Percentiles rank a stretch among this genome's conserved stretches.
Conservation (phyloP, 2,329 filamentous ascomycete genomes). For the Drechslerella coelobrocha region DNA sequence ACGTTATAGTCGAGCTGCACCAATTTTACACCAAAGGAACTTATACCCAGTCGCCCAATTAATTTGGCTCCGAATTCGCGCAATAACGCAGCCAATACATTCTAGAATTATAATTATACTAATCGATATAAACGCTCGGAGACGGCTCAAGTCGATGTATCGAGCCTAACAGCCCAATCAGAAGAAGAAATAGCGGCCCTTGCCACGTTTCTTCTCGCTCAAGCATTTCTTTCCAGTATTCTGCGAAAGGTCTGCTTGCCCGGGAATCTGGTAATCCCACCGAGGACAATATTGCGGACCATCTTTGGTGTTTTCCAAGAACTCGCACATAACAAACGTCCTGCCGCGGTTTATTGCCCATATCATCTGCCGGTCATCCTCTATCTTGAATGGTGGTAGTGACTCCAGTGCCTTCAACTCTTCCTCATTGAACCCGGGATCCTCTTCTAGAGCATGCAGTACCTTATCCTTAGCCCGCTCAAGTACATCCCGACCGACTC, state of each 20-base stretch:
- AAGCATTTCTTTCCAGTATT: slow-evolving; percentile 1
- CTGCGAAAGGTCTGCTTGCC: slow-evolving; percentile 12
- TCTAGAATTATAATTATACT: no score
- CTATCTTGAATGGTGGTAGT: slow-evolving; percentile 16
- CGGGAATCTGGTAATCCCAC: slow-evolving; percentile 31
- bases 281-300: no score
- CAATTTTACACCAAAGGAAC: no score
- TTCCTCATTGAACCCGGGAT: slow-evolving; percentile 17
- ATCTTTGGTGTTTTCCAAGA: slow-evolving; percentile 15
- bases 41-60: no score
- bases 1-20: no score
- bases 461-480: slow-evolving; percentile 13
- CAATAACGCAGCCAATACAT: no score
- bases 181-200: no score
- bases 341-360: slow-evolving; percentile 34
- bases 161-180: no score
- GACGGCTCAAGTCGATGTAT: no score
- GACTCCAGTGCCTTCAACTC: slow-evolving; percentile 28
- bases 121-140: no score
- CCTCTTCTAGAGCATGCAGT: slow-evolving; percentile 16
- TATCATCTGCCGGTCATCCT: slow-evolving; percentile 23
- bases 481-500: slow-evolving; percentile 1
- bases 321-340: slow-evolving; percentile 17
- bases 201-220: no score
- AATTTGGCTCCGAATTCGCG: no score